Conservation (phyloP, 306 rosid species). For the Trichosanthes truncata region DNA sequence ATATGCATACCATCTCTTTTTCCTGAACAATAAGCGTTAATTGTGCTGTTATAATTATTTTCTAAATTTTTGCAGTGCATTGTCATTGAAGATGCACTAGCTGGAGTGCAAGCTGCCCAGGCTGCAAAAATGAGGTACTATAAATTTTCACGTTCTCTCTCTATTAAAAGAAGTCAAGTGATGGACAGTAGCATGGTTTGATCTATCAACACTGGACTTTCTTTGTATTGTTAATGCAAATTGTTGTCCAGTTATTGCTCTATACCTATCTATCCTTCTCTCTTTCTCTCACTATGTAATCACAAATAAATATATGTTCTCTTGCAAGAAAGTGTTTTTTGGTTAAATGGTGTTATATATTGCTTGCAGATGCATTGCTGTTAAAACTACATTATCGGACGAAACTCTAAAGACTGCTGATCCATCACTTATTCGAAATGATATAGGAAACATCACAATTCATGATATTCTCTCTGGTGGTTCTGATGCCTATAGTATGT, state of each 20-base stretch:
- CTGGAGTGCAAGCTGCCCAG: slow-evolving; percentile 95
- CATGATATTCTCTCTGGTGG: slow-evolving; percentile 82
- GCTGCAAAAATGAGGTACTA: slow-evolving; percentile 89
- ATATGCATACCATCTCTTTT: neutral
- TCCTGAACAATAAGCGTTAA: slow-evolving; percentile 5
- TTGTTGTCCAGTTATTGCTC: neutral
- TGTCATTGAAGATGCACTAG: slow-evolving; percentile 93
- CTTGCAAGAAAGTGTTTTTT: neutral
- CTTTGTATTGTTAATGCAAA: neutral
- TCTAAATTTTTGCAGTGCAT: slow-evolving; percentile 49
- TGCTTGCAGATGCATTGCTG: slow-evolving; percentile 75
- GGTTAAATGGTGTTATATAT: slow-evolving; percentile 10
- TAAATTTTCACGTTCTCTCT: neutral
- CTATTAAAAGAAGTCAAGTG: neutral
- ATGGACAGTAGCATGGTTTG: neutral
- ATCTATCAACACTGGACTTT: neutral
- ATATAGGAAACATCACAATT: slow-evolving; percentile 77
- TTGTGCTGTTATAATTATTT: slow-evolving; percentile 9
- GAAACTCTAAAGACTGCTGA: slow-evolving; percentile 52
- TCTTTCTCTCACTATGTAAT: neutral
- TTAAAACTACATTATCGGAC: slow-evolving; percentile 77
- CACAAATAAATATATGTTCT: neutral
- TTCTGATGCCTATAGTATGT: slow-evolving; percentile 82
- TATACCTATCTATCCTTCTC: neutral
- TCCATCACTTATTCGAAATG: slow-evolving; percentile 68